Conservation (phyloP, 73 alveolate genomes). For the Symbiodinium natans region DNA sequence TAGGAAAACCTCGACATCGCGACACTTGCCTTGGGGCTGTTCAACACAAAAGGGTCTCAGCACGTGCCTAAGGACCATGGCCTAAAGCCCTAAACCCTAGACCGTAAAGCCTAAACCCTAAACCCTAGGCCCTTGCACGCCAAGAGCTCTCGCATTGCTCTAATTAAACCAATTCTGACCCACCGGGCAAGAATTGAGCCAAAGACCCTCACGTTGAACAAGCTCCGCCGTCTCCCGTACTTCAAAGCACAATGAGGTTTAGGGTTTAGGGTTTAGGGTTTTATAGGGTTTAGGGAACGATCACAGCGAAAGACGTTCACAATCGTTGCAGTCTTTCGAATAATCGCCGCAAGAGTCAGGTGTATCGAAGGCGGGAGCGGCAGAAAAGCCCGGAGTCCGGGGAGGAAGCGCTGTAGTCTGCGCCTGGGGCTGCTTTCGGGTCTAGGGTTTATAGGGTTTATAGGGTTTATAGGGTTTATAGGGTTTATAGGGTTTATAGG, state of each 20-base stretch:
- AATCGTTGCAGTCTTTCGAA: too few relatives aligned
- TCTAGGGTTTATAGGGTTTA: not conserved
- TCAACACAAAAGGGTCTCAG: too few relatives aligned
- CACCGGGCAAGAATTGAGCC: too few relatives aligned
- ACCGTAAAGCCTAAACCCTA: not conserved
- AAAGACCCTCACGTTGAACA: too few relatives aligned
- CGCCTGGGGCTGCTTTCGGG: not conserved
- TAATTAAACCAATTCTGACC: too few relatives aligned
- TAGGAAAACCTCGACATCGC: too few relatives aligned
- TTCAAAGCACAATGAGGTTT: not conserved
- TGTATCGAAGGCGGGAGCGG: not conserved
- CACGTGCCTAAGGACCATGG: too few relatives aligned
- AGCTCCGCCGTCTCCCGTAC: too few relatives aligned
- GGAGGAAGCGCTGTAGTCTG: conserved; percentile 17
- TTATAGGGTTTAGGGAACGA: not conserved
- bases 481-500: not conserved
- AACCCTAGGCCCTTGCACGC: not conserved
- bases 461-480: too few relatives aligned
- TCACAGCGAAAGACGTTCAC: too few relatives aligned
- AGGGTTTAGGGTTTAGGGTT: not conserved
- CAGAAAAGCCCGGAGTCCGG: not conserved
- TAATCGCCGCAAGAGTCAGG: not conserved
- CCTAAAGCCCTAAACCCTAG: not conserved
- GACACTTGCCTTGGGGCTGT: too few relatives aligned
- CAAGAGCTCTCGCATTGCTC: not conserved